Base-by-base conservation (phyloP, 257 asterid species). In the Linderniella brevidens region DNA sequence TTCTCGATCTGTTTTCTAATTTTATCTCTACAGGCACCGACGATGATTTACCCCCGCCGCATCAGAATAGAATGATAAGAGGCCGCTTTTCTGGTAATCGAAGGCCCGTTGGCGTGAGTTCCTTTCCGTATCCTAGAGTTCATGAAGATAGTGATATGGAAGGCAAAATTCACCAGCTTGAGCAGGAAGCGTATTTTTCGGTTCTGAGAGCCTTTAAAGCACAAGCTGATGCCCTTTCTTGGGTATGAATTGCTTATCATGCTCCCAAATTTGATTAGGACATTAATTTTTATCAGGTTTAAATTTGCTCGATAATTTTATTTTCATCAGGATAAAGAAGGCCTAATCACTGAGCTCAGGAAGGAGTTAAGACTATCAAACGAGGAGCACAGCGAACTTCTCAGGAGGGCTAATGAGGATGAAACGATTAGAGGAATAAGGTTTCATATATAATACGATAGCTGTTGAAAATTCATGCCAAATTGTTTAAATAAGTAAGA, bases 41-140 rank as follows among this genome's bases (percentile, higher is more conserved):
- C 64, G 95, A 88, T 65, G 97, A 83, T 68, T 76, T 83, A 49
- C 97, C 97, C 46, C 93, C 93, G 36, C 77, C 92, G 49, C 95
- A 78, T 67, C 93, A 76, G 68, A 88, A 70, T 70, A 80, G 95
- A 71, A 72, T 75, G 75, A 69, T 87, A 43, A 80, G 95, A 38
- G 90, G 79, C 17, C 86, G 80, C n/a, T 57, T 80, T 44, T 65
- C 82, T 35, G 86, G 87, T 35, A 88, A 80, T 67, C 93, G 95
- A 56, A 74, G 92, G 66, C 79, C 97, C 37, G 61, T 78, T 20
- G 68, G 60, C 39, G 58, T 80, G 63, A 71, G 69, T 49, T 60
- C 86, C 59, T 60, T 63, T 45, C 75, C 92, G 37, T 76, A 68
- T 52, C 66, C 78, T 17, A 72, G 73, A 61, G 59, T 66, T 64